Base-by-base conservation (phyloP, 345 rosid species). In the Syzygium aqueum region DNA sequence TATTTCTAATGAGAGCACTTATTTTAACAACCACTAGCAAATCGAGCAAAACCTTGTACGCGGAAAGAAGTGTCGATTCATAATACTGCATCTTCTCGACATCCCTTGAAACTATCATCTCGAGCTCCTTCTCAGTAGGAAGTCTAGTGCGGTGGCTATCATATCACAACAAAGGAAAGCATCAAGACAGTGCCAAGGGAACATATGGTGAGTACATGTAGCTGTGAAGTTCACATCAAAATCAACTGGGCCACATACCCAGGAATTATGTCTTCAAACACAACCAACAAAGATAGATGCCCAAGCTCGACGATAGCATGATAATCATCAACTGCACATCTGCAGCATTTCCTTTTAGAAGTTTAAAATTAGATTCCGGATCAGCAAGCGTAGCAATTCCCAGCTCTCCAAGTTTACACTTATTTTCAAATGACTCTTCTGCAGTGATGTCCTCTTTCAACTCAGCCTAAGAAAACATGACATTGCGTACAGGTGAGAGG, bases 51-150 rank as follows among this genome's bases (percentile, higher is more conserved):
- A 97, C 99, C 98, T 96, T 96, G 93, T 97, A 96, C 11, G 90
- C 89, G 77, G 94, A 93, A 86, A 97, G 86, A 86, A 97, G 94
- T 43, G 95, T 95, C 52, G 99, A 95, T 90, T 97, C 99, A 91
- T 95, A 94, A 87, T 88, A 93, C 82, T 98, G 93, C 90, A 93
- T 95, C 93, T 96, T 97, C 90, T 95, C 94, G 85, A 96, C 96
- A 84, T 95, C 99, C 93, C 95, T 95, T 86, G 99, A 97, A 88
- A 97, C 93, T 91, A 95, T 97, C 99, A 96, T 96, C 94, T 97
- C 98, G 49, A 94, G 93, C 46, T 43, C 46, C 46, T 43, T 43
- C 46, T 3, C 46, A 43, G 46, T 43, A 43, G 46, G 46, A 43
- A 43, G 46, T 43, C 46, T 43, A 43, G 46, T 43, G 46, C 6